Evolutionary conservation across 805 yeast species (phyloP), one percentile per base, ranked within the genome.

Genomic region (Teunomyces gatunensis): DNA sequence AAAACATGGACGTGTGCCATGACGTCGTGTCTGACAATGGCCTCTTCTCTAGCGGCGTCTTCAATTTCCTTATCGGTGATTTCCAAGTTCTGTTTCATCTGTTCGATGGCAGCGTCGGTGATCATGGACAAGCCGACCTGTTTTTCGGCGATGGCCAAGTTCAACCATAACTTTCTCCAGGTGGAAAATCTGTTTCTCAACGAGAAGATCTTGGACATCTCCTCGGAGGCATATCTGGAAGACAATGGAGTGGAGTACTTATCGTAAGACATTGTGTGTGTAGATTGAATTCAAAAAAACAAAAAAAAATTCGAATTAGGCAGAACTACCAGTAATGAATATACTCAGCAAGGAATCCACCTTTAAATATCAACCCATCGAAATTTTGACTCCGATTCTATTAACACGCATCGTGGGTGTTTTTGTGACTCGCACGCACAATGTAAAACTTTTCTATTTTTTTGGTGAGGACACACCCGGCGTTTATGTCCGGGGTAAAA

Each of bases 1-100:
- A 87, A 94, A 49, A 86, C 88, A 65, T 94, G 99, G 48, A 94
- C 99, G 60, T 94, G 99, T 47, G 98, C 96, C 99, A 94, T 94
- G 59, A 94, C 99, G 66, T 94, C 99, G 70, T 94, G 99, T 76
- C 99, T 87, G 49, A 94, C 98, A 67, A 87, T 90, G 45, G 98
- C 96, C 72, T 94, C 99, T 73, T 94, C 97, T 57, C 80, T 82
- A 49, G 91, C 75, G 39, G 99, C 98, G 48, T 77, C 87, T 48
- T 78, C 89, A 54, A 94, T 89, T 63, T 95, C 98, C 58, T 88
- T 95, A 67, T 92, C 97, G 6, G 97, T 84, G 72, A 94, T 90
- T 44, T 69, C 79, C 60, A 92, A 74, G 68, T 94, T 86, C 18
- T 75, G 65, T 54, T 79, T 72, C 89, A 94, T 86, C 76, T 94